Conservation (phyloP, 257 asterid species). For the Rauvolfia tetraphylla region DNA sequence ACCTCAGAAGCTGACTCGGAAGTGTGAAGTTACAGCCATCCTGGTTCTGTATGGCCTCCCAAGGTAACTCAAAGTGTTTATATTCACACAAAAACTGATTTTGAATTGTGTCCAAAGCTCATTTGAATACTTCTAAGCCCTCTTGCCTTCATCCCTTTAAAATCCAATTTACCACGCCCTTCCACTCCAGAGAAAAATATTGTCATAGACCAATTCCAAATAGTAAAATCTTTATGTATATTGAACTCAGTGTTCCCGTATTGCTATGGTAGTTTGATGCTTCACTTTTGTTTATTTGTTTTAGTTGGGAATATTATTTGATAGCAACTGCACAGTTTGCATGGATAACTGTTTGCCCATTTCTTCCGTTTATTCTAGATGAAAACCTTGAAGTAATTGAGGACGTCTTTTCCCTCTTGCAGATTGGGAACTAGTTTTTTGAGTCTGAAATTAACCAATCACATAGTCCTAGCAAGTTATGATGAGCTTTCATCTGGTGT, state of each 20-base stretch:
- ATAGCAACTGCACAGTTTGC: no score
- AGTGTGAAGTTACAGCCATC: constrained; percentile 94
- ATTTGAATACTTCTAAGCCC: background rate
- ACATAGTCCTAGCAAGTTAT: background rate
- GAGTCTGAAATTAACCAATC: background rate
- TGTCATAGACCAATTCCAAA: no score
- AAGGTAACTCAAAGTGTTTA: constrained; percentile 42
- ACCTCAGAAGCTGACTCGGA: constrained; percentile 75
- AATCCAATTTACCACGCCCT: no score
- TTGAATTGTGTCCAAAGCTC: background rate
- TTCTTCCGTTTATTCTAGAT: no score
- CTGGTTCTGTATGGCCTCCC: constrained; percentile 94
- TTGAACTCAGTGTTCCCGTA: background rate
- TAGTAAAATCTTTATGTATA: background rate
- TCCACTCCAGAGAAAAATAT: background rate
- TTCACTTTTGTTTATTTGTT: no score
- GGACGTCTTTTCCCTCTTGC: background rate
- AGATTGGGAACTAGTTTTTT: background rate
- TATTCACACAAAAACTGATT: background rate
- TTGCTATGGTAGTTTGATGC: background rate
- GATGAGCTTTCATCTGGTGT: background rate
- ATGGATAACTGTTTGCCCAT: no score
- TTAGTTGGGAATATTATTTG: no score
- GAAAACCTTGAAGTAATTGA: no score
- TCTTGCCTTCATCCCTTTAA: background rate